Evolutionary conservation across 768 basidiomycete species (phyloP), one percentile per base, ranked within the genome.

Genomic region (Strobilomyces confusus): DNA sequence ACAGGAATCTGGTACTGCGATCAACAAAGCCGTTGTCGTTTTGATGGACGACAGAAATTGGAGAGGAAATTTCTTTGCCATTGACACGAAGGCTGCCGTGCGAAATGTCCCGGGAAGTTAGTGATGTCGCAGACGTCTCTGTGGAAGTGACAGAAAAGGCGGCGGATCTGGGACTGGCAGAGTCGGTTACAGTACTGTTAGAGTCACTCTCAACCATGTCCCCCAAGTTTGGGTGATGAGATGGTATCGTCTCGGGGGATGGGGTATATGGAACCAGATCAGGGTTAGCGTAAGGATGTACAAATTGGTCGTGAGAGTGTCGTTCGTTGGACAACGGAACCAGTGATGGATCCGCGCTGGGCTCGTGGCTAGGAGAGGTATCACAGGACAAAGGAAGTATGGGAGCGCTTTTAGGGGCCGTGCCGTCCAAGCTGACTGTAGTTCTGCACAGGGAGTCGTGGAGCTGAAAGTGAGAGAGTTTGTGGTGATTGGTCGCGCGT

Each of bases 221-320:
- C 40, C 71, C 63, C 51, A 69, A 65, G 49, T 60, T 54, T 46
- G 72, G 50, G 13, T 67, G 66, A 30, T 63, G 57, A 37, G 69
- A 63, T 34, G 70, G 64, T 51, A 55, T 44, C n/a, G 59, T 60
- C 44, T 64, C 57, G 25, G 63, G 60, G 50, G 61, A 59, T 44
- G 72, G 72, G 42, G 73, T 60, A 50, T 74, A 65, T 45, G 72
- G 67, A 34, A 79, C 79, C 42, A 87, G 72, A 56, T 89, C 85
- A 9, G 89, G 88, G 60, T 91, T 89, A 48, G 89, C 89, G 65
- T 89, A 92, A 25, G 89, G 89, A 71, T 92, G 89, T 36, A 78
- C 63, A 51, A 73, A 76, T 17, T 72, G 69, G 19, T 65, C 59
- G 8, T 52, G 65, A 48, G 68, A 60, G 34, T 56, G 53, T 36